Conservation (phyloP, 2,329 filamentous ascomycete genomes). For the Cladosporium sp. region DNA sequence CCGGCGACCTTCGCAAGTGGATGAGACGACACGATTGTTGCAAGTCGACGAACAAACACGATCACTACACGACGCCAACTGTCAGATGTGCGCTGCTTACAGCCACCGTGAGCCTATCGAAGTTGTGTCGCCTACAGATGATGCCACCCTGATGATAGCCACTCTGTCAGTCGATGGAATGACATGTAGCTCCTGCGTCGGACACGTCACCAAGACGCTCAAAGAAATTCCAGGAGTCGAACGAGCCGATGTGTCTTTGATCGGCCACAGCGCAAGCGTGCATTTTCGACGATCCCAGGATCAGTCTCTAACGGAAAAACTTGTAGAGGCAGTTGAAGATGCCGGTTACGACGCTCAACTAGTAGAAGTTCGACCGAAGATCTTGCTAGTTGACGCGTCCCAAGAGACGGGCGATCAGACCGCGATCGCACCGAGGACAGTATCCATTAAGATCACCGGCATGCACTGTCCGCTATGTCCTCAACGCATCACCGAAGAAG, state of each 20-base stretch:
- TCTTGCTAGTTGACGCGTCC: not conserved
- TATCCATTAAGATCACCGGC: slow-evolving; percentile 37
- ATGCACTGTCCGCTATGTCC: slow-evolving; percentile 48
- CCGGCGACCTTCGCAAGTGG: not conserved
- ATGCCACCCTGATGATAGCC: slow-evolving; percentile 33
- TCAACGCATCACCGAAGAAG: slow-evolving; percentile 44
- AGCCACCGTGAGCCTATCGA: slow-evolving; percentile 44
- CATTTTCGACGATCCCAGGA: slow-evolving; percentile 25
- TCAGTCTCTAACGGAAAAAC: slow-evolving; percentile 41
- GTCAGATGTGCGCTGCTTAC: slow-evolving; percentile 66
- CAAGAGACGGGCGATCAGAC: not conserved
- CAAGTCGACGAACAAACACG: slow-evolving; percentile 8
- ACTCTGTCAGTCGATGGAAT: slow-evolving; percentile 50
- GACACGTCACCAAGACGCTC: slow-evolving; percentile 45
- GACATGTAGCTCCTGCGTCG: slow-evolving; percentile 55
- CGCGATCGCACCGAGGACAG: slow-evolving; percentile 19
- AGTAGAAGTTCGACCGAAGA: slow-evolving; percentile 4
- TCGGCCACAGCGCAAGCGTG: slow-evolving; percentile 29
- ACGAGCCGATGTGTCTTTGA: slow-evolving; percentile 47
- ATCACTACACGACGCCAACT: slow-evolving; percentile 55
- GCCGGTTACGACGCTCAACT: slow-evolving; percentile 38
- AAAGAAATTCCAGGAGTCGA: slow-evolving; percentile 42
- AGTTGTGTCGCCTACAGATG: not conserved
- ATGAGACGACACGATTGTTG: not conserved
- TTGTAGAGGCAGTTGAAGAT: slow-evolving; percentile 50